Conservation (phyloP, 352 stramenopile genomes). For the Globisporangium barbulae region DNA sequence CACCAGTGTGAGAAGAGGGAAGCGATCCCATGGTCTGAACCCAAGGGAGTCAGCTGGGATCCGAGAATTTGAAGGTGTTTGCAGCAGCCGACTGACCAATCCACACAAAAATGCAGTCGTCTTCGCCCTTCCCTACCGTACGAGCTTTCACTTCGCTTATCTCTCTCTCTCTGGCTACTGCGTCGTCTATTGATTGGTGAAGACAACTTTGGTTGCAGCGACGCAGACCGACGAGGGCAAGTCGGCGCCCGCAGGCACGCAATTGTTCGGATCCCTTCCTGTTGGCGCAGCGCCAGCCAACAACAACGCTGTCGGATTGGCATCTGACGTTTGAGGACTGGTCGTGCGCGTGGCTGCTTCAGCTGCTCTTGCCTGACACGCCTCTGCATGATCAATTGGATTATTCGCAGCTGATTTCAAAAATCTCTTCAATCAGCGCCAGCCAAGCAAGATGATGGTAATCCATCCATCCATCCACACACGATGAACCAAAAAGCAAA, state of each 20-base stretch:
- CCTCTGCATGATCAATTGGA: too few species aligned
- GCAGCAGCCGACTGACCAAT: too few species aligned
- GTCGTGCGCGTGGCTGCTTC: too few species aligned
- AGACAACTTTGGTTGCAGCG: neutral
- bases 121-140: neutral
- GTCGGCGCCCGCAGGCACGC: neutral
- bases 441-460: too few species aligned
- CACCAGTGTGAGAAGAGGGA: neutral
- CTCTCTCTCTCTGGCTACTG: neutral
- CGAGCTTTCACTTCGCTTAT: neutral
- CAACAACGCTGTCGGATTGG: neutral
- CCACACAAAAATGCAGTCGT: neutral
- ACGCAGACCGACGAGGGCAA: neutral
- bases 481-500: too few species aligned
- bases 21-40: neutral
- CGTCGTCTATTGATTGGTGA: neutral
- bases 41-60: constrained; percentile 2
- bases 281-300: neutral
- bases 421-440: too few species aligned
- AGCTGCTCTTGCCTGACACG: too few species aligned
- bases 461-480: too few species aligned
- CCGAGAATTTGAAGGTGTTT: neutral
- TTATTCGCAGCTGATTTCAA: too few species aligned
- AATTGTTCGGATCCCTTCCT: neutral
- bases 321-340: neutral